phyloP scores from a whole-genome alignment of 2,329 filamentous ascomycete genomes.

The Hypoxylon sp. region DNA sequence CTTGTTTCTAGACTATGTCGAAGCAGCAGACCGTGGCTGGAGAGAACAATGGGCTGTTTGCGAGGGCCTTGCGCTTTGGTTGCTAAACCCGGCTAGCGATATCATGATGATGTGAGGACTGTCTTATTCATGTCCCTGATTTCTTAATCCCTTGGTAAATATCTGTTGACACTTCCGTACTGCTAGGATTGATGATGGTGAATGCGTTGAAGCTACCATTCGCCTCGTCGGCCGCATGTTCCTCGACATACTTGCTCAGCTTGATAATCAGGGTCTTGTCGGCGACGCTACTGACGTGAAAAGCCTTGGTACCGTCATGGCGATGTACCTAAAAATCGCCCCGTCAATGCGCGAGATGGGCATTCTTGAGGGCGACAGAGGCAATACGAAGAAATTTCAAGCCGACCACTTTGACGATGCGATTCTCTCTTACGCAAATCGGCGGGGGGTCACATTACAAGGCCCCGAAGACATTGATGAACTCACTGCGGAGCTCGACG shows the following conservation, averaged over 20 bases:
- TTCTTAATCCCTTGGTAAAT: background rate
- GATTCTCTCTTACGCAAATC: constrained; percentile 54
- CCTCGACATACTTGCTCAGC: constrained; percentile 56
- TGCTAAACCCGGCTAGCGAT: constrained; percentile 38
- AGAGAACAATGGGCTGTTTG: constrained; percentile 59
- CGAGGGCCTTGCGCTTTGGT: constrained; percentile 54
- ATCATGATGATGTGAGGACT: constrained; percentile 42
- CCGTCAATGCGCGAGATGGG: constrained; percentile 21
- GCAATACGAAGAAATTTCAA: constrained; percentile 43
- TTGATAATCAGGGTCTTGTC: constrained; percentile 54
- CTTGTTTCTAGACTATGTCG: constrained; percentile 56
- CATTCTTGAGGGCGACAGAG: constrained; percentile 44
- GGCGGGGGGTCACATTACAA: constrained; percentile 52
- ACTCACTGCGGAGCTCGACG: constrained; percentile 43
- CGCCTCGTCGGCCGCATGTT: constrained; percentile 54
- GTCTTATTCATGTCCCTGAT: background rate
- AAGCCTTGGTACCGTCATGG: constrained; percentile 57
- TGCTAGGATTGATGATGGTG: constrained; percentile 51
- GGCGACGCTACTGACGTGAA: constrained; percentile 53
- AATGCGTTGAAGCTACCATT: constrained; percentile 37
- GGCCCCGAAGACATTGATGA: constrained; percentile 48
- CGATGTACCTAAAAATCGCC: constrained; percentile 51
- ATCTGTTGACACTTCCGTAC: constrained; percentile 2
- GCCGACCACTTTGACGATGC: constrained; percentile 49
- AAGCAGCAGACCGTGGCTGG: constrained; percentile 53